These are phyloP conservation scores for Cladophialophora chaetospira DNA, from an alignment of 2,329 filamentous ascomycete species.

Conservation along the genomic window DNA sequence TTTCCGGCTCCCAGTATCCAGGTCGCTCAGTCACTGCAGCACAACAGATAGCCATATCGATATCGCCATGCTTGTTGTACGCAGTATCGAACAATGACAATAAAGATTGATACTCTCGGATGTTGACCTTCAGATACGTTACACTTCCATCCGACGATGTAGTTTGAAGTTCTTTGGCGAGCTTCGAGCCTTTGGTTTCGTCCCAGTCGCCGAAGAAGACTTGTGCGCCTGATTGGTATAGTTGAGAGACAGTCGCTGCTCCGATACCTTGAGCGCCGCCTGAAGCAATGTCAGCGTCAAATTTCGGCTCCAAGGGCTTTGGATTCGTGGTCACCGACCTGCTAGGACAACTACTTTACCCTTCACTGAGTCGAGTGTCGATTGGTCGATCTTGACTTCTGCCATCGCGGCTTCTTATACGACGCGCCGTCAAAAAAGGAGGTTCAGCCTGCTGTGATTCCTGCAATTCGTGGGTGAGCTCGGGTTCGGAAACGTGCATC, in stretches of 20 bases:
- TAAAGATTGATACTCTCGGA: slow-evolving; percentile 49
- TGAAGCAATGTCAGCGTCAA: slow-evolving; percentile 1
- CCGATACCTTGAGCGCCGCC: slow-evolving; percentile 49
- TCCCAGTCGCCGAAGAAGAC: slow-evolving; percentile 49
- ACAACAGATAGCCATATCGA: slow-evolving; percentile 53
- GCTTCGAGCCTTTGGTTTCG: slow-evolving; percentile 34
- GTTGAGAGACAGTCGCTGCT: slow-evolving; percentile 44
- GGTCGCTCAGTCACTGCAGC: slow-evolving; percentile 49
- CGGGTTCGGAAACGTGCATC: too few species aligned
- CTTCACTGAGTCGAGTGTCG: slow-evolving; percentile 19
- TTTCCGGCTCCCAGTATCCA: slow-evolving; percentile 29
- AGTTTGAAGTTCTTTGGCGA: slow-evolving; percentile 24
- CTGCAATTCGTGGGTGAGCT: too few species aligned
- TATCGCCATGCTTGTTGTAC: slow-evolving; percentile 44
- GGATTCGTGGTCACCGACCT: slow-evolving; percentile 10
- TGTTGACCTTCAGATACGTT: slow-evolving; percentile 40
- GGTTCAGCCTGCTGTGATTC: background rate
- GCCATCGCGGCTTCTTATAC: background rate
- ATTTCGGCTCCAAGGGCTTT: too few species aligned
- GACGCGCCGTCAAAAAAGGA: background rate
- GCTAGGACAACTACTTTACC: slow-evolving; percentile 29
- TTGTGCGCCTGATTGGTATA: slow-evolving; percentile 43
- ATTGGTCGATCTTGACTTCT: slow-evolving; percentile 20
- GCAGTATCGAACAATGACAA: slow-evolving; percentile 51
- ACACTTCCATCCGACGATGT: slow-evolving; percentile 18